Evolutionary conservation across 1,139 yeast species (phyloP), one percentile per base, ranked within the genome.

Genomic region (Geotrichum restrictum): DNA sequence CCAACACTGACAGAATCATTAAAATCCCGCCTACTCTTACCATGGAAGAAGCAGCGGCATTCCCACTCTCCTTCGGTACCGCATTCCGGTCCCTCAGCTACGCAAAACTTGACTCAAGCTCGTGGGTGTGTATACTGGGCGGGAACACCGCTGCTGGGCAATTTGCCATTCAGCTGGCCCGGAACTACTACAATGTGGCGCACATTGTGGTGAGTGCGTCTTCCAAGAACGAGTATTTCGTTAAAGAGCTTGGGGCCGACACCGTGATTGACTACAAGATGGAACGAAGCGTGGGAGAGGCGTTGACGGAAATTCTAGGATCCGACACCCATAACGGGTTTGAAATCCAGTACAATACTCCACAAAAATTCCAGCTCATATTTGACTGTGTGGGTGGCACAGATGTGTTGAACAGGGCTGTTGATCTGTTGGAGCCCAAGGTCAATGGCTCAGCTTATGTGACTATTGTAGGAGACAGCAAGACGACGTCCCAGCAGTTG

Each of bases 91-190:
- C 80, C 51, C 63, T 81, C 46, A 67, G 67, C 50, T 69, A 59
- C 53, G 66, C 70, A 48, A 63, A 64, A 47, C 65, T 62, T 39
- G 64, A 60, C 54, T 52, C 56, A 41, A 50, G 59, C 10, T 64
- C 68, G 10, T 70, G 70, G 56, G 76, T 85, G 1, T 70, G 85
- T 48, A 73, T 87, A 38, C 72, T 85, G 55, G 95, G 95, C 40
- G 93, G 85, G n/a, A 80, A 86, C 3, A 80, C 94, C 1, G 73
- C 83, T 14, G 85, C 85, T 4, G 95, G 93, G 1, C 67, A 80
- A 56, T 76, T 73, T 69, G 75, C 78, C 1, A 72, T 81, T 31
- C 88, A 83, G 63, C 61, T 85, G 22, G 76, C 82, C 21, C 81
- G 78, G 58, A 64, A 71, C 16, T 66, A 71, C 70, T 75, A 38